These are phyloP conservation scores for Epichloe amarillans DNA, from an alignment of 2,329 filamentous ascomycete species.

Conservation along the genomic window DNA sequence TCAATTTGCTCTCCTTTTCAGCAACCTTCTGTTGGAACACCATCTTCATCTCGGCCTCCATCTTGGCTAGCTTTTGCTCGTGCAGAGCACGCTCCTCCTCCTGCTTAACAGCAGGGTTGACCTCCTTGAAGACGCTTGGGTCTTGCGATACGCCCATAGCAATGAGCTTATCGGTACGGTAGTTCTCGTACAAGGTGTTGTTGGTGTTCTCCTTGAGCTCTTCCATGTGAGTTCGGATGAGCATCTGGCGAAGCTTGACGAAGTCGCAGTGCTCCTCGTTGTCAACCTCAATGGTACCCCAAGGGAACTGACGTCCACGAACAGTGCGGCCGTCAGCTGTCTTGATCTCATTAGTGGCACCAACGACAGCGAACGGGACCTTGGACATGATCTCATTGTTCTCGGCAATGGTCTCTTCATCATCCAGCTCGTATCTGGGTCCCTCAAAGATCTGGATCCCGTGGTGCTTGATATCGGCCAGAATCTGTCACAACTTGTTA, in stretches of 20 bases:
- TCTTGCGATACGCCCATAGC: constrained; percentile 98
- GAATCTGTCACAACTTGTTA: constrained; percentile 49
- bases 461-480: constrained; percentile 93
- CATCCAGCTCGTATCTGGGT: constrained; percentile 93
- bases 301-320: constrained; percentile 89
- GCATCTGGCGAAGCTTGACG: constrained; percentile 98
- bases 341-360: constrained; percentile 87
- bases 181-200: constrained; percentile 98
- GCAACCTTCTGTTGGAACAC: constrained; percentile 99
- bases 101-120: constrained; percentile 99
- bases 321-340: constrained; percentile 89
- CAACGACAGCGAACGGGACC: constrained; percentile 95
- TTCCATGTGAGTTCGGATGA: constrained; percentile 99
- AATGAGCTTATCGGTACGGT: constrained; percentile 98
- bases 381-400: constrained; percentile 99
- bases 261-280: constrained; percentile 99
- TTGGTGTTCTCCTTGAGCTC: constrained; percentile 99
- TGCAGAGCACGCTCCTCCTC: constrained; percentile 96
- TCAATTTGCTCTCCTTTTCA: constrained; percentile 98
- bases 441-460: constrained; percentile 98
- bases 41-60: constrained; percentile 99
- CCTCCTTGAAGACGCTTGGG: constrained; percentile 99
- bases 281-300: constrained; percentile 98
- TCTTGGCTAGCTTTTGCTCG: constrained; percentile 99
- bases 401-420: constrained; percentile 98